Conservation (phyloP, 2,329 filamentous ascomycete species). For the Beauveria bassiana region DNA sequence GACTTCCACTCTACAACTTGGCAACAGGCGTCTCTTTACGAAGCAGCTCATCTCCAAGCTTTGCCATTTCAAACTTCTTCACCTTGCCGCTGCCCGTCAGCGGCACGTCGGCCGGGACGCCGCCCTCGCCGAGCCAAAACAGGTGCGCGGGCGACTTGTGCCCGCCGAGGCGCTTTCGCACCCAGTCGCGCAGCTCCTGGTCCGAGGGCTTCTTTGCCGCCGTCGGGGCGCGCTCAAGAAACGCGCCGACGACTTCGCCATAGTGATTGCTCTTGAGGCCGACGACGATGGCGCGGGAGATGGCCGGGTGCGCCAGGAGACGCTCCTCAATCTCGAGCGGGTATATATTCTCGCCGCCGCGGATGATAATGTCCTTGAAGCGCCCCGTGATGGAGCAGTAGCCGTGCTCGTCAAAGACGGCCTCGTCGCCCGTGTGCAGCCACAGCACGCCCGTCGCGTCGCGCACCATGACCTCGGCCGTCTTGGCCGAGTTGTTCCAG, state of each 20-base stretch:
- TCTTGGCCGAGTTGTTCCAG: conserved; percentile 68
- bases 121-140: conserved; percentile 65
- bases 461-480: conserved; percentile 49
- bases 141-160: conserved; percentile 66
- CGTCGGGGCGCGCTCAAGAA: conserved; percentile 38
- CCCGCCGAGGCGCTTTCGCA: conserved; percentile 50
- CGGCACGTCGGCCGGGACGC: conserved; percentile 47
- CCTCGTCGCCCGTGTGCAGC: conserved; percentile 61
- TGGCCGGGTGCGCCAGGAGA: conserved; percentile 54
- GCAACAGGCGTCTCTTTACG: conserved; percentile 37
- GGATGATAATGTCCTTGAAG: conserved; percentile 74
- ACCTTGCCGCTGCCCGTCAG: conserved; percentile 68
- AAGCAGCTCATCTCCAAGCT: conserved; percentile 47
- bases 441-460: conserved; percentile 50
- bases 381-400: conserved; percentile 68
- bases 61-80: conserved; percentile 57
- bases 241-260: conserved; percentile 64
- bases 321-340: conserved; percentile 70
- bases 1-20: conserved; percentile 34
- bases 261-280: conserved; percentile 64
- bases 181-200: conserved; percentile 55
- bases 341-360: conserved; percentile 67
- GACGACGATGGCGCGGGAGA: conserved; percentile 60
- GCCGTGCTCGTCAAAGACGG: conserved; percentile 58
- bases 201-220: conserved; percentile 35